Conservation (phyloP, 371 early-diverging fungal genomes). For the Circinella minor region DNA sequence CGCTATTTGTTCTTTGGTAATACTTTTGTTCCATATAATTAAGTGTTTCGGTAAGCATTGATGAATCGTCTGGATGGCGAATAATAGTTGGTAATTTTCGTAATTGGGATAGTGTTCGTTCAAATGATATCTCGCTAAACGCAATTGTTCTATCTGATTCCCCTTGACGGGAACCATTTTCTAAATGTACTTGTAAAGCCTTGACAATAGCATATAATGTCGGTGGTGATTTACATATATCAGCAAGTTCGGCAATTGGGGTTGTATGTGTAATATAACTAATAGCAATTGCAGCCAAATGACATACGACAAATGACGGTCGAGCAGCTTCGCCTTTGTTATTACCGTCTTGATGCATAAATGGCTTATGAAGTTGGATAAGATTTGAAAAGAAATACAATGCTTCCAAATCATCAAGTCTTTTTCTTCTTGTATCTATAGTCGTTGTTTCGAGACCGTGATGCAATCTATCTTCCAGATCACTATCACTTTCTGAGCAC, state of each 20-base stretch:
- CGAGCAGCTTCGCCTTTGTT: constrained; percentile 3
- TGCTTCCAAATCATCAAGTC: constrained; percentile 14
- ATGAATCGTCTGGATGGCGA: not conserved
- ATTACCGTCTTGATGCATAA: not conserved
- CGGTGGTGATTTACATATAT: constrained; percentile 43
- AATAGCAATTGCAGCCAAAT: constrained; percentile 38
- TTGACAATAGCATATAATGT: constrained; percentile 38
- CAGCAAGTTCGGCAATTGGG: constrained; percentile 25
- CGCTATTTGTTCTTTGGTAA: constrained; percentile 5
- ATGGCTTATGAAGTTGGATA: constrained; percentile 8
- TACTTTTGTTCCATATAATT: constrained; percentile 4
- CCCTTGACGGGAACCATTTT: constrained; percentile 30
- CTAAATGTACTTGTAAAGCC: constrained; percentile 45
- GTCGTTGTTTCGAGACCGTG: not conserved
- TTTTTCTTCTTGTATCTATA: not conserved
- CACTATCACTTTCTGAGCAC: constrained; percentile 11
- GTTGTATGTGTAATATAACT: constrained; percentile 34
- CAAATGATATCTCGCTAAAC: constrained; percentile 25
- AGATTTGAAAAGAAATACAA: constrained; percentile 11
- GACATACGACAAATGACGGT: constrained; percentile 43
- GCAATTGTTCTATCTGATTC: constrained; percentile 21
- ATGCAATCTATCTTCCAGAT: not conserved
- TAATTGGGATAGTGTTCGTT: constrained; percentile 12
- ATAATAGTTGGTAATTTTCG: not conserved
- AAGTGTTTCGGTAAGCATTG: constrained; percentile 15